Percentiles rank a stretch among this genome's conserved stretches.
Evolutionary conservation across 371 early-diverging fungal species (phyloP).

Genomic region (Rhizopus delemar): DNA sequence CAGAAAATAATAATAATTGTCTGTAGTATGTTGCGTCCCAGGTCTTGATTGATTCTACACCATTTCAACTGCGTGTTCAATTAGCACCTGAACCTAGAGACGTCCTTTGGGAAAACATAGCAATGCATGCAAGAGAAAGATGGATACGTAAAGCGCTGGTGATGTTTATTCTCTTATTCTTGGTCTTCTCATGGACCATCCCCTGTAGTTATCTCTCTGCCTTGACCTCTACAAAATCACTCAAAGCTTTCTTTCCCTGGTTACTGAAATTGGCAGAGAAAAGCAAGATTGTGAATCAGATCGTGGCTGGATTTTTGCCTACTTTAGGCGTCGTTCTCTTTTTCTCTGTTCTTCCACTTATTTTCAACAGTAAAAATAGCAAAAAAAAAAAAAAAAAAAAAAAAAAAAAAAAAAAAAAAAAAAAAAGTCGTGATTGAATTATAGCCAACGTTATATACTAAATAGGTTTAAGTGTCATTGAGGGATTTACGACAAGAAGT

Average conservation of each 20-base stretch:
- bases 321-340: slow-evolving; percentile 60
- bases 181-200: slow-evolving; percentile 56
- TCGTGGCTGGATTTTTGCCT: slow-evolving; percentile 62
- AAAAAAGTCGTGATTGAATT: neutral
- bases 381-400: neutral
- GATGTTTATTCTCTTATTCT: slow-evolving; percentile 39
- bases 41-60: slow-evolving; percentile 59
- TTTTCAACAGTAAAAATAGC: slow-evolving; percentile 53
- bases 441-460: neutral
- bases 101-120: slow-evolving; percentile 74
- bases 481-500: slow-evolving; percentile 69
- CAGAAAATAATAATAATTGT: neutral
- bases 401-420: neutral
- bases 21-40: slow-evolving; percentile 61
- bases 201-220: slow-evolving; percentile 60
- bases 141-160: slow-evolving; percentile 51
- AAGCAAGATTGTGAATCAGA: slow-evolving; percentile 52
- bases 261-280: slow-evolving; percentile 45
- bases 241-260: slow-evolving; percentile 53
- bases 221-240: slow-evolving; percentile 52
- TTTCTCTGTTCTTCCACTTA: slow-evolving; percentile 64
- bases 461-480: slow-evolving; percentile 46
- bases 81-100: slow-evolving; percentile 80
- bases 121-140: slow-evolving; percentile 56
- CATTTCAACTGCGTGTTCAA: slow-evolving; percentile 69